These are phyloP conservation scores for Psilocybe subaeruginosa DNA, from an alignment of 768 basidiomycete genomes.

Conservation along the genomic window DNA sequence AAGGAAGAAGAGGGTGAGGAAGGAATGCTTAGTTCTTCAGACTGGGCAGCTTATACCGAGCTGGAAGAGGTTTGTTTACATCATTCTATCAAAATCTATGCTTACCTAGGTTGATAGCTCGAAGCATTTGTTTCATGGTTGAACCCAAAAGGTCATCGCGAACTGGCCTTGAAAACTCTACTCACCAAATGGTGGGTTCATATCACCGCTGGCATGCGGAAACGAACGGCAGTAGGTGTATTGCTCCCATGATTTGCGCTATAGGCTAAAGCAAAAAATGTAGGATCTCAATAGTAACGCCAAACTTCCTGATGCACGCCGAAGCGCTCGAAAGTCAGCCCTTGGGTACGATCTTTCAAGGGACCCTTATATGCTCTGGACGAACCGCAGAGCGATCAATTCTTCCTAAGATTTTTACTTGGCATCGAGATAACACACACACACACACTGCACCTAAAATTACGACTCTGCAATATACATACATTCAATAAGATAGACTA, in stretches of 20 bases:
- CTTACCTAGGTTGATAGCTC: constrained; percentile 49
- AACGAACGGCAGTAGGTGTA: constrained; percentile 68
- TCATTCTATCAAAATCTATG: constrained; percentile 8
- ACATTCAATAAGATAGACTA: background rate
- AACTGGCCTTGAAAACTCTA: constrained; percentile 75
- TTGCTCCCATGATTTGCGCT: background rate
- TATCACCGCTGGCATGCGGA: constrained; percentile 77
- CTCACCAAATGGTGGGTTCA: constrained; percentile 87
- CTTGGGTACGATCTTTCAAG: constrained; percentile 65
- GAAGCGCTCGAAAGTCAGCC: constrained; percentile 70
- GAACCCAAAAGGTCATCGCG: constrained; percentile 89
- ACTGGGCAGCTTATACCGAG: constrained; percentile 93
- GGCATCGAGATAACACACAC: background rate
- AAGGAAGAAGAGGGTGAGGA: constrained; percentile 81
- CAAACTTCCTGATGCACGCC: constrained; percentile 78
- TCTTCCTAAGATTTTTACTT: constrained; percentile 31
- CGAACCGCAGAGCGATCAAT: constrained; percentile 72
- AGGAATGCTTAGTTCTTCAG: constrained; percentile 68
- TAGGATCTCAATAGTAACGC: constrained; percentile 74
- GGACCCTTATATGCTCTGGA: constrained; percentile 90
- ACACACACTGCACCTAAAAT: background rate
- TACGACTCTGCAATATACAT: background rate
- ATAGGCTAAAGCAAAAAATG: constrained; percentile 18
- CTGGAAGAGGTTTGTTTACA: constrained; percentile 74
- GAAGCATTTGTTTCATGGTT: constrained; percentile 88